Evolutionary conservation across 768 basidiomycete genomes (phyloP), one percentile per base, ranked within the genome.

Genomic region (Phanerochaete carnosa): DNA sequence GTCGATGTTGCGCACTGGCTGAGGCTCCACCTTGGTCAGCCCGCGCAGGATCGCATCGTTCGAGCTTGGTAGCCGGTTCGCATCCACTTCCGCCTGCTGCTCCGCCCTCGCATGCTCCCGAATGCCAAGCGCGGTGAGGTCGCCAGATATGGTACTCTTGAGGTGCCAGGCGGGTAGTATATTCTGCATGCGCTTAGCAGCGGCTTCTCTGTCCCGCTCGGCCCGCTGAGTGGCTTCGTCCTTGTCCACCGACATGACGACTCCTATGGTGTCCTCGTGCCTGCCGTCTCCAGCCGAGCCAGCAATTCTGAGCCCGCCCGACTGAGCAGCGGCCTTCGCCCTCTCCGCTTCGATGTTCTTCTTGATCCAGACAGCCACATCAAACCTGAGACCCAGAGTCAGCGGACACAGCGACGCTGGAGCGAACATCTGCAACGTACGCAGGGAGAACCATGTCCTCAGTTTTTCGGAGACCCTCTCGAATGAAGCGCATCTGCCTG

Each of bases 131-230:
- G 92, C 89, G 0, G 96, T 97, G 62, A 94, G 77, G 65, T 95
- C 90, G 9, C 95, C 94, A 3, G 94, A 88, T 62, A 99, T 94
- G 2, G 97, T 99, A 70, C 94, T 95, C 74, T 93, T 91, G 66
- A 95, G 82, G 77, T 97, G 93, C 97, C 97, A 99, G 13, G 90
- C 80, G 0, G 97, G 97, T 47, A 99, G 77, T 0, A 87, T 84
- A 70, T 98, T 98, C 76, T 98, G 95, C 70, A 89, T 84, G 60
- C 93, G 76, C 74, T 95, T 95, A 57, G 88, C 83, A 59, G 90
- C 90, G 1, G 90, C 90, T 72, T 95, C 86, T 23, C 84, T 85
- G 65, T 92, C 91, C 57, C 90, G 80, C 71, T 93, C 90, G 68
- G 80, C 76, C 61, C 83, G 83, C 63, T 85, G 81, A 19, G 85